Conservation (phyloP, 305 asterid genomes). For the Vinca major region DNA sequence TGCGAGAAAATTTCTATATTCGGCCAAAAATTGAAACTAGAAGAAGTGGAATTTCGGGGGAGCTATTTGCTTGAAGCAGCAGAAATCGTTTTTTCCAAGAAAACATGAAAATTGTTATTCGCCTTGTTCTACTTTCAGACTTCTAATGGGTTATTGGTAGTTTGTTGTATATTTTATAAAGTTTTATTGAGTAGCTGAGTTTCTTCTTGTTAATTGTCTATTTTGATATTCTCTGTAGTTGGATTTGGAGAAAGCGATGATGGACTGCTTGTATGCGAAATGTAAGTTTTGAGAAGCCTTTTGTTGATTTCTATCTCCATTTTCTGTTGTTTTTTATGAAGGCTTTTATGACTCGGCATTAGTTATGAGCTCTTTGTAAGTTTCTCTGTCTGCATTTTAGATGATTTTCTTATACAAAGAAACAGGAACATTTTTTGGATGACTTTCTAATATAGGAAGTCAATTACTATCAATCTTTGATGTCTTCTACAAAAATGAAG, state of each 20-base stretch:
- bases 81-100: background rate
- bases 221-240: slow-evolving; percentile 36
- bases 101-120: background rate
- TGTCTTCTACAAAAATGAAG: background rate
- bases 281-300: slow-evolving; percentile 43
- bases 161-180: background rate
- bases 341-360: background rate
- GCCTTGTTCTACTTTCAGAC: no score
- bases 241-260: slow-evolving; percentile 95
- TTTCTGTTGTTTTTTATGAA: background rate
- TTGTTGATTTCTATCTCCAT: slow-evolving; percentile 1
- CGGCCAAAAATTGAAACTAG: no score
- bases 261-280: slow-evolving; percentile 98
- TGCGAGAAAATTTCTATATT: no score
- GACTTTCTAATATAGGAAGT: background rate
- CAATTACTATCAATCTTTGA: background rate
- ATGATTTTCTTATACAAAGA: background rate
- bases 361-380: background rate
- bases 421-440: background rate
- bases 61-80: background rate
- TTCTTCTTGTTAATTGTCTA: background rate
- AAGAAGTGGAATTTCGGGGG: no score
- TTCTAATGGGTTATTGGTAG: background rate
- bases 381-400: background rate
- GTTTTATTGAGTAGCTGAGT: background rate